Evolutionary conservation across 768 basidiomycete genomes (phyloP), one percentile per base, ranked within the genome.

Genomic region (Xerocomellus dryophilus): DNA sequence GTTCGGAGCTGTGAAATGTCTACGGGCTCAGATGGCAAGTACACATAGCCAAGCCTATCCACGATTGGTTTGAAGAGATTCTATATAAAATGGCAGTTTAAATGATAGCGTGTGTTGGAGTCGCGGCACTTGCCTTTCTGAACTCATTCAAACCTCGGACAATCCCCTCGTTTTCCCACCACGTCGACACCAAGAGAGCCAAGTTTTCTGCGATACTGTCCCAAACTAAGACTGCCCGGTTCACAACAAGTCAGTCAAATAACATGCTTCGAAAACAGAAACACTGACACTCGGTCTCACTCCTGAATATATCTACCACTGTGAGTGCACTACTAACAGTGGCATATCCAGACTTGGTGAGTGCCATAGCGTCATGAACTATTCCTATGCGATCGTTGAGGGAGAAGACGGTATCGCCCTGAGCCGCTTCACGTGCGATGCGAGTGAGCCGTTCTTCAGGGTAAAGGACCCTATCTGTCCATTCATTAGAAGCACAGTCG

Each of bases 351-450:
- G 93, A 88, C 64, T 85, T 83, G 45, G 91, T 81, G 29, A 98
- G 80, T 1, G 86, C 86, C 64, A 88, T 78, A 1, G 86, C 78
- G 63, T 98, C 97, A 45, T 87, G 81, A 20, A 96, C 83, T 25
- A 99, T 77, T 17, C 95, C 95, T 61, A 98, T 86, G 21, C 92
- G 82, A 66, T 99, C 96, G 52, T 90, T 85, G 55, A 93, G 73
- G 1, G 86, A 79, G 74, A 96, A 93, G 8, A 80, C 70, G 4
- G 82, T 81, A 51, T 82, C 71, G 12, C 73, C 63, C 63, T 81
- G 84, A n/a, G 84, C 80, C 1, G 91, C 93, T 65, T 94, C 90
- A 18, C 76, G 71, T 5, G 90, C 93, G 55, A 98, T 89, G 65
- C 82, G 83, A 23, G 77, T 77, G 14, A 97, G 77, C 44, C 90